phyloP scores from a whole-genome alignment of 176 grass and related monocot species.

The Urochloa ruziziensis region DNA sequence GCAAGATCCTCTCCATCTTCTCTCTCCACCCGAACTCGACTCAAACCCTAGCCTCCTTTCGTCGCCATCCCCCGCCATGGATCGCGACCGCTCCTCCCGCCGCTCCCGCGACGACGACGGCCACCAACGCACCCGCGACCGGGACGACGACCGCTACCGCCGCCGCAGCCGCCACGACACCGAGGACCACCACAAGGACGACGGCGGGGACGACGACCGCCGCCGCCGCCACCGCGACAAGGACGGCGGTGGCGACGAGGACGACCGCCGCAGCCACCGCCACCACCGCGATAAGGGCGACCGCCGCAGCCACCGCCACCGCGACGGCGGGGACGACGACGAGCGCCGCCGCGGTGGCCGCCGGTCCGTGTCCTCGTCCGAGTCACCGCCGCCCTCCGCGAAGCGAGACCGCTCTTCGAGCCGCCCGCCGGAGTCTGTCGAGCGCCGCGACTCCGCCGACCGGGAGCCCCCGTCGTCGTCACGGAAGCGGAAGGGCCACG shows the following conservation, averaged over 20 bases:
- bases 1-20: too few relatives aligned
- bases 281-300: conserved; percentile 29
- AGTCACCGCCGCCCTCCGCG: conserved; percentile 24
- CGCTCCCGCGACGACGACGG: conserved; percentile 33
- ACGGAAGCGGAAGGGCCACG: conserved; percentile 46
- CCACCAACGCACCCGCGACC: conserved; percentile 34
- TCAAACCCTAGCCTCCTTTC: conserved; percentile 32
- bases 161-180: conserved; percentile 26
- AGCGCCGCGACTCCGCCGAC: conserved; percentile 39
- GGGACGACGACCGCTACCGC: conserved; percentile 36
- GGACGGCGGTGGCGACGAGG: background rate
- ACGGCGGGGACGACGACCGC: conserved; percentile 15
- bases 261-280: background rate
- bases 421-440: conserved; percentile 26
- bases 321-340: conserved; percentile 24
- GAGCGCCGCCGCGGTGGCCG: conserved; percentile 31
- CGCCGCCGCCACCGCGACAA: conserved; percentile 22
- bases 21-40: background rate
- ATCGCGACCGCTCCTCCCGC: conserved; percentile 50
- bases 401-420: conserved; percentile 53
- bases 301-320: background rate
- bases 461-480: conserved; percentile 8
- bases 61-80: conserved; percentile 32
- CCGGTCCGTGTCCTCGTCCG: conserved; percentile 30
- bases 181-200: conserved; percentile 19